Evolutionary conservation across 192 early-diverging fungal genomes (phyloP).

Genomic region (Dissophora ornata): DNA sequence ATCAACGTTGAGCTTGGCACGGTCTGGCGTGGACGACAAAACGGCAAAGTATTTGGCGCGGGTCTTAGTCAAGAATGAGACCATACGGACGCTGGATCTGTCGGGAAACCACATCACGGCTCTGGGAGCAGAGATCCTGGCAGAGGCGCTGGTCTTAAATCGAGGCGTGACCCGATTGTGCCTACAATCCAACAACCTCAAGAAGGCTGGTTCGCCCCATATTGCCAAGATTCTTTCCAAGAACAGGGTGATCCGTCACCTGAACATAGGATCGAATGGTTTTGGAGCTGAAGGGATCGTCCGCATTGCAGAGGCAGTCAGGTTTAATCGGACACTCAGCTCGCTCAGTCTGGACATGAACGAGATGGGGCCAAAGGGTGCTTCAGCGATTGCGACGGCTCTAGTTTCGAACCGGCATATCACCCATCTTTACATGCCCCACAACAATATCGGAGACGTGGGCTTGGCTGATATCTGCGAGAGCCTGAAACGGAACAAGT

Average conservation of each 20-base stretch:
- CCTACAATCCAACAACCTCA: constrained; percentile 57
- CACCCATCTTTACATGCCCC: constrained; percentile 55
- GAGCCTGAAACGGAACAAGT: constrained; percentile 42
- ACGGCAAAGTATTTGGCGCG: constrained; percentile 49
- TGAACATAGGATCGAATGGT: constrained; percentile 57
- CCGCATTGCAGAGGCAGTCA: constrained; percentile 46
- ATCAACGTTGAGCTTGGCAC: constrained; percentile 47
- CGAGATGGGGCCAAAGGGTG: constrained; percentile 46
- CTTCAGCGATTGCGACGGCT: constrained; percentile 22
- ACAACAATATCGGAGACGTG: constrained; percentile 54
- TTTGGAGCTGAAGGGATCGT: constrained; percentile 33
- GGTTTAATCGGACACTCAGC: constrained; percentile 40
- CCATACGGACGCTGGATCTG: constrained; percentile 46
- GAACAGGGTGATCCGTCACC: constrained; percentile 51
- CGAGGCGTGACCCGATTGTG: constrained; percentile 41
- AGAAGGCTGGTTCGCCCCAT: constrained; percentile 42
- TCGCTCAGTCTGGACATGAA: constrained; percentile 57
- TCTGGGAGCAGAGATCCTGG: constrained; percentile 40
- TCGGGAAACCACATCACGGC: constrained; percentile 52
- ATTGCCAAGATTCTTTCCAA: constrained; percentile 53
- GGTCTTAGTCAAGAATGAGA: constrained; percentile 42
- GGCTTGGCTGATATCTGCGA: constrained; percentile 42
- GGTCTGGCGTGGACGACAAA: constrained; percentile 59
- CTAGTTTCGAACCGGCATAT: constrained; percentile 45
- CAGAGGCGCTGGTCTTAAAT: constrained; percentile 52